These are phyloP conservation scores for Emmonsia crescens DNA, from an alignment of 2,329 filamentous ascomycete species.

Conservation along the genomic window DNA sequence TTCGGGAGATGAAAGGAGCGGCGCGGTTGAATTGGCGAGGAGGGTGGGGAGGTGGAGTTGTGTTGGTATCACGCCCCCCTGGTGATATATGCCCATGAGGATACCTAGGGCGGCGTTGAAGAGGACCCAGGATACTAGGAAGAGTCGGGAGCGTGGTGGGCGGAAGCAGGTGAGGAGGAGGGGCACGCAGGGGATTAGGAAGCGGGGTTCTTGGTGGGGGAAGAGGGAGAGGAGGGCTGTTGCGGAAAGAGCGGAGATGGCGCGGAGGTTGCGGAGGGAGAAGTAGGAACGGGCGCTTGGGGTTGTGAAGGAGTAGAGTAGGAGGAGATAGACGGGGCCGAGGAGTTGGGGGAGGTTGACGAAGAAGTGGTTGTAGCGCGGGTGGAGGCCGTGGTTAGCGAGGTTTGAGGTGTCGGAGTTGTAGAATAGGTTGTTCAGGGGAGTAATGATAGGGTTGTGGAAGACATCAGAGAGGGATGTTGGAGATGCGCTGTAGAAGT, in stretches of 20 bases:
- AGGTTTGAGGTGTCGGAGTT: conserved; percentile 61
- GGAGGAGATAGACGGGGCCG: conserved; percentile 54
- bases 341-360: conserved; percentile 62
- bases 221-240: conserved; percentile 36
- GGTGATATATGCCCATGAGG: conserved; percentile 44
- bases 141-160: conserved; percentile 30
- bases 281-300: conserved; percentile 19
- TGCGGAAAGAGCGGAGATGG: conserved; percentile 34
- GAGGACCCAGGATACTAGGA: conserved; percentile 36
- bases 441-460: conserved; percentile 58
- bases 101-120: conserved; percentile 41
- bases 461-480: conserved; percentile 28
- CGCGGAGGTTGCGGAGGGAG: conserved; percentile 29
- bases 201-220: conserved; percentile 44
- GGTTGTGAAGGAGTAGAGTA: conserved; percentile 34
- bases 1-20: conserved; percentile 11
- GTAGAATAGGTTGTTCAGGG: conserved; percentile 67
- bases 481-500: conserved; percentile 53
- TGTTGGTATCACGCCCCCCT: conserved; percentile 41
- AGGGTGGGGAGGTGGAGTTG: conserved; percentile 37
- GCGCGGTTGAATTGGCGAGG: conserved; percentile 20
- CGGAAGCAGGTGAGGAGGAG: conserved; percentile 40
- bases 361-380: conserved; percentile 65
- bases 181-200: conserved; percentile 41
- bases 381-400: conserved; percentile 64